Base-by-base conservation (phyloP, 1,284 basidiomycete species). In the Bjerkandera adusta region DNA sequence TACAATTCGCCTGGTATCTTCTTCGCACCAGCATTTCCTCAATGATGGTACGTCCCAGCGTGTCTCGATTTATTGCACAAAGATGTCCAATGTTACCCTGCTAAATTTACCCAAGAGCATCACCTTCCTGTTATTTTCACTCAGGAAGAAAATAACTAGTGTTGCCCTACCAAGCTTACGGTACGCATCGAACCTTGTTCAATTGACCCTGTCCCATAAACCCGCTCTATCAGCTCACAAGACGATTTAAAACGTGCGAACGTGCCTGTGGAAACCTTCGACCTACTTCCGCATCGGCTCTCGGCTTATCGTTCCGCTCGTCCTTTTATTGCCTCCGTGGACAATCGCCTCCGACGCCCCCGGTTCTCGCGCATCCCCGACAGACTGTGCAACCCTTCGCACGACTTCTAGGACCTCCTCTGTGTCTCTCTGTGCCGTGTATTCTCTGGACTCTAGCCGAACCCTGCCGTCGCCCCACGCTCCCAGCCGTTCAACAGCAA, bases 341-440 rank as follows among this genome's bases (percentile, higher is more conserved):
- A 35, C 21, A 35, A 30, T 10, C 24, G 39, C 46, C 44, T 3
- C 27, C 46, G 25, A 8, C 32, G 26, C 5, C 25, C 7, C 18
- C 56, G 57, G 1, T 38, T 55, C 22, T 61, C 59, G 32, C 50
- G 57, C n/a, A 58, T 59, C 20, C 55, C 56, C 16, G 55, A 57
- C 16, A 44, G 55, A 30, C 53, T 57, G 13, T 53, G 43, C 32
- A 32, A 22, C 26, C n/a, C 42, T 10, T 36, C 43, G 4, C 12
- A 27, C 33, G 33, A 5, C 21, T 32, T 36, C 22, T 38, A 40
- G 29, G 12, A 27, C 36, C 40, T 24, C 8, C 25, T 43, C 26
- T 24, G 38, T 24, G 11, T 18, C 27, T 41, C 12, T 37, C 18
- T 26, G 12, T 22, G 18, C 26, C 16, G 40, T 26, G 39, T 12